Evolutionary conservation across 352 stramenopile genomes (phyloP).

Genomic region (Phytophthora crassamura): DNA sequence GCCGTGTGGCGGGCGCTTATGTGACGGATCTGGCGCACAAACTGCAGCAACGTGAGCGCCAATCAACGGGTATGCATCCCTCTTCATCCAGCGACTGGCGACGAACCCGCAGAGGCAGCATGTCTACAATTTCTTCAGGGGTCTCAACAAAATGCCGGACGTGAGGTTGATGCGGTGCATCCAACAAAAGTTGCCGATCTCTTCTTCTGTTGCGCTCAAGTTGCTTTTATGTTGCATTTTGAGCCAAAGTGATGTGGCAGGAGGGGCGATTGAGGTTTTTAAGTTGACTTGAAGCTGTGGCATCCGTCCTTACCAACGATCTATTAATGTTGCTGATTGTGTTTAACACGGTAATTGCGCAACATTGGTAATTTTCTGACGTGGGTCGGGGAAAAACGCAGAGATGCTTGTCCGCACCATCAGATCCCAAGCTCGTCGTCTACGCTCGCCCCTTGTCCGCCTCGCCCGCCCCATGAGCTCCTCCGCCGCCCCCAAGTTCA

Average conservation of each 20-base stretch:
- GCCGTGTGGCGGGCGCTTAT: constrained; percentile 45
- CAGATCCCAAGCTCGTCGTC: constrained; percentile 33
- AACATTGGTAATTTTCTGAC: constrained; percentile 3
- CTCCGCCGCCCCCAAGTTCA: constrained; percentile 66
- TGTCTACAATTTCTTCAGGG: not conserved
- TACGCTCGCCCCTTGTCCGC: constrained; percentile 23
- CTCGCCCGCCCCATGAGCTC: constrained; percentile 48
- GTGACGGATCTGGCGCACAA: constrained; percentile 38
- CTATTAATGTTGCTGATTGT: not conserved
- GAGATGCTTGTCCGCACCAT: constrained; percentile 40
- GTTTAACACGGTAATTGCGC: not conserved
- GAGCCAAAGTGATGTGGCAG: not conserved
- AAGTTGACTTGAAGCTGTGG: not conserved
- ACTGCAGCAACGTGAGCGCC: constrained; percentile 16
- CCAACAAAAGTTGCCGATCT: not conserved
- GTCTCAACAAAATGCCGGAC: constrained; percentile 1
- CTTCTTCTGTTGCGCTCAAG: not conserved
- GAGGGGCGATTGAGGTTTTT: not conserved
- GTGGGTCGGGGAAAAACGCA: constrained; percentile 13
- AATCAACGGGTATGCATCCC: not conserved
- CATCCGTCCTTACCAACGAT: too few relatives aligned
- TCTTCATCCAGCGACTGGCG: not conserved
- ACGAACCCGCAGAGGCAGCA: constrained; percentile 31
- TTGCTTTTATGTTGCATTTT: too few relatives aligned
- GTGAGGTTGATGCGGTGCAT: constrained; percentile 12